Percentiles rank a stretch among this genome's conserved stretches.
Conservation (phyloP, 345 rosid species). For the Brassica cretica region DNA sequence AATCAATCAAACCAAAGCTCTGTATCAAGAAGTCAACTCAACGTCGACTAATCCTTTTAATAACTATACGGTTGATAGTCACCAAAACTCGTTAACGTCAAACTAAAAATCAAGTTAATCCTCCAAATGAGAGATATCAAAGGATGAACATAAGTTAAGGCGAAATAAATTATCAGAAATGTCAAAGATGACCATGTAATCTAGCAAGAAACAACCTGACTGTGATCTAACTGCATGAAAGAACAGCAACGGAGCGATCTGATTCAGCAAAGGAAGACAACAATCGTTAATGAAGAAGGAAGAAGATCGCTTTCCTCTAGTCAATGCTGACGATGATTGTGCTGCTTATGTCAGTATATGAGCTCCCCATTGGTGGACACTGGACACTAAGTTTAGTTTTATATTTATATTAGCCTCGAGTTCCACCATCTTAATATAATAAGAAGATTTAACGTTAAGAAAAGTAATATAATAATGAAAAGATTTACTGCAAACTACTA, state of each 20-base stretch:
- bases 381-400: neutral
- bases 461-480: neutral
- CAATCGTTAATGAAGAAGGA: neutral
- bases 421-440: constrained; percentile 2
- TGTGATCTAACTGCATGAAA: constrained; percentile 9
- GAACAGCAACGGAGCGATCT: neutral
- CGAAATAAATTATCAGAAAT: neutral
- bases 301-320: neutral
- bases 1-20: neutral
- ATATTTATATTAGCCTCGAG: neutral
- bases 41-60: neutral
- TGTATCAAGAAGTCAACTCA: neutral
- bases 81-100: neutral
- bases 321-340: constrained; percentile 13
- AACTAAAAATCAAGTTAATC: neutral
- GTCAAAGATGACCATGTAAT: neutral
- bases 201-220: constrained; percentile 20
- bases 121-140: neutral
- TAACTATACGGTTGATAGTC: neutral
- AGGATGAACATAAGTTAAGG: constrained; percentile 1
- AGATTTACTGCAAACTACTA: neutral
- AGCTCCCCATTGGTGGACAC: constrained; percentile 13
- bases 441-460: neutral
- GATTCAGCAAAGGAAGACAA: neutral
- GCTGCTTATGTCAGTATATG: constrained; percentile 1